These are phyloP conservation scores for Gnomoniopsis smithogilvyi DNA, from an alignment of 2,329 filamentous ascomycete species.

Conservation along the genomic window DNA sequence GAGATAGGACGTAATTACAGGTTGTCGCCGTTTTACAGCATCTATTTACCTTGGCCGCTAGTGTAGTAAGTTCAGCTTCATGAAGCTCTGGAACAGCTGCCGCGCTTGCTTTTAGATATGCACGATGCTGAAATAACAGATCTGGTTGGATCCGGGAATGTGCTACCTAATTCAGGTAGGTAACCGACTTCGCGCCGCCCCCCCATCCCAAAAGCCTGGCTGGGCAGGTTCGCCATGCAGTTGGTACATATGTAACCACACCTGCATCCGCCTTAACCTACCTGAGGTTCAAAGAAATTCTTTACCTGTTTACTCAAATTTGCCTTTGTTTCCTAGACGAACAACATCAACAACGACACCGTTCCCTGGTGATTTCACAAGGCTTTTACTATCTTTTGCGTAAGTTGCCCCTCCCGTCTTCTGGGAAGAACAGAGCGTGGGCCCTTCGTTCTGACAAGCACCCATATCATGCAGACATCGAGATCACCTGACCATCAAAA, in stretches of 20 bases:
- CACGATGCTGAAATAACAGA: neutral
- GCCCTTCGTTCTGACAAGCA: no score
- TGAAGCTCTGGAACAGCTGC: neutral
- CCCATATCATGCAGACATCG: neutral
- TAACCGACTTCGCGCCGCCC: no score
- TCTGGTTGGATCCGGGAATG: neutral
- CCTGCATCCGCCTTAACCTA: no score
- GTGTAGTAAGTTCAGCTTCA: neutral
- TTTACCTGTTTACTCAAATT: no score
- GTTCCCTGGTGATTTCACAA: no score
- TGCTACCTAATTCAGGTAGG: neutral
- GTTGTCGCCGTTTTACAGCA: neutral
- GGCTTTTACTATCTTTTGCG: no score
- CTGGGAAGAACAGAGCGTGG: no score
- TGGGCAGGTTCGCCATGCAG: neutral
- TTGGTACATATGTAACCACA: no score
- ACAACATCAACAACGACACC: no score
- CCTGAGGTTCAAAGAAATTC: no score
- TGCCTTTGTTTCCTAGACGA: no score
- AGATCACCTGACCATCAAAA: neutral
- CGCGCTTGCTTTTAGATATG: neutral
- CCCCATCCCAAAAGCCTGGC: neutral
- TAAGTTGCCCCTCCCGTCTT: no score
- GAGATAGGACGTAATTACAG: neutral
- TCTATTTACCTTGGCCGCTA: neutral